Base-by-base conservation (phyloP, 1,139 yeast genomes). In the Yamadazyma dendronema region DNA sequence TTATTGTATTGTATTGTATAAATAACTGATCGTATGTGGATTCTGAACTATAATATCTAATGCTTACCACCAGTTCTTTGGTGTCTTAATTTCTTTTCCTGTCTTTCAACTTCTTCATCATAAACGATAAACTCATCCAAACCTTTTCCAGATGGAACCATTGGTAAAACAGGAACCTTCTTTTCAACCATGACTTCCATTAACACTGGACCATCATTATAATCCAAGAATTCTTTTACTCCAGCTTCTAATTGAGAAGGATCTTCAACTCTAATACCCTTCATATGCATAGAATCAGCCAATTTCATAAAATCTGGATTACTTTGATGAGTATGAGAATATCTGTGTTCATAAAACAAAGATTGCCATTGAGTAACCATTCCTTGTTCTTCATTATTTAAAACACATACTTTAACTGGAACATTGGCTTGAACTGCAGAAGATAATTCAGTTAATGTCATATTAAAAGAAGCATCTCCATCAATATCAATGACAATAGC, bases 321-420 rank as follows among this genome's bases (percentile, higher is more conserved):
- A 48, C 78, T 62, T 68, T 92, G 98, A 69, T 92, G 97, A 15
- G 98, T 90, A 67, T 92, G 97, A 9, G 97, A 77, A 62, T 87
- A 92, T 68, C 98, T 83, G 65, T 92, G 92, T 63, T 92, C 96
- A 67, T 92, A 92, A 72, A 92, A 92, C 47, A 92, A 73, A 13
- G 96, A 85, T 71, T 92, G 98, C 98, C 98, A 92, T 67, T 92
- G 98, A 15, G 97, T 92, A 41, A 92, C 98, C 98, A 92, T 92
- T 60, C 98, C 98, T 72, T 92, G 98, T 70, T 92, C 98, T 70
- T 90, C 97, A 62, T 92, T 92, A 65, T 92, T 92, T 59, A 92
- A 74, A 40, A 92, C 82, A 63, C 90, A 76, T 42, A 87, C 77
- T 72, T 92, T 92, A 49, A 92, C 82, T 46, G 96, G 97, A 36